Evolutionary conservation across 1,139 yeast species (phyloP), one percentile per base, ranked within the genome.

Genomic region (Kazachstania sp.): DNA sequence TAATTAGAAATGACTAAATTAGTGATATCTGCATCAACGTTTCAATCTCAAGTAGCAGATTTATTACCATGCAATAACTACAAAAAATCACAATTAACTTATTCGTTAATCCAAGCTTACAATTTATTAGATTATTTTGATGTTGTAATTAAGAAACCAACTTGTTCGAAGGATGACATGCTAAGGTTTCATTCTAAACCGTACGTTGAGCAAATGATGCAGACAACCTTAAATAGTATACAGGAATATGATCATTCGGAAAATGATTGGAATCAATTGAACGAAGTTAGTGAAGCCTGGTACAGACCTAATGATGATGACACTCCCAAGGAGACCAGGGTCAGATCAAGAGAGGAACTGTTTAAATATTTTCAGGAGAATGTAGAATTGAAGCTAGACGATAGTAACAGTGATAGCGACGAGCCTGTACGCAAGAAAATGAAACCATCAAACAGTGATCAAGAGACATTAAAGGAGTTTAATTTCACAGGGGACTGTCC

Each of bases 401-500:
- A 12, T 6, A 19, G 13, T 19, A n/a, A 15, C 13, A 13, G 29
- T 39, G 23, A 39, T n/a, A n/a, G 12, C 4, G 7, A 28, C 12
- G 18, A 38, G 15, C 16, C 8, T 38, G 9, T 26, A 20, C 19
- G 19, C 2, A 35, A 35, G 37, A 35, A 35, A 16, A 32, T n/a
- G 35, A 32, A 32, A 15, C 35, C 30, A 15, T 19, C 15, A 26
- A 39, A 38, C 13, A 6, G 9, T 28, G 32, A 38, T 16, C 28
- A 23, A 23, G 31, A 41, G 16, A 32, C 23, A 26, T 13, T 29
- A 2, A 4, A 16, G 6, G 19, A n/a, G 36, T 72, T 50, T 54
- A 81, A 82, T 0, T 66, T 81, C 6, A 61, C 66, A 16, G 75
- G 77, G 54, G 95, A 85, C 59, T 84, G 92, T 59, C 83, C 83